Evolutionary conservation across 257 asterid species (phyloP), one percentile per base, ranked within the genome.

Genomic region (Lithospermum erythrorhizon): DNA sequence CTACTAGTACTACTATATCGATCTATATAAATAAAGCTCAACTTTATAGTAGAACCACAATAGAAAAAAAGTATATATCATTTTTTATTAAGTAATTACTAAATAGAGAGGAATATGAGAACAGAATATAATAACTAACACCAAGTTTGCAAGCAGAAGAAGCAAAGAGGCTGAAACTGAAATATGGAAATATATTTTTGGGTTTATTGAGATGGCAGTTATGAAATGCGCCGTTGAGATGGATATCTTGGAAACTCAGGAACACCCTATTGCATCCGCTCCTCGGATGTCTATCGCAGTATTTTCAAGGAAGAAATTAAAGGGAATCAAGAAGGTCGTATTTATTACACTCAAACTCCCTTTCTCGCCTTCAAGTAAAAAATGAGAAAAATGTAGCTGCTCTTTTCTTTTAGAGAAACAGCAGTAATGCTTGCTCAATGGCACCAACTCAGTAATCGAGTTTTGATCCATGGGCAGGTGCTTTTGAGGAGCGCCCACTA

Each of bases 211-310:
- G n/a, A n/a, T n/a, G n/a, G n/a, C n/a, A n/a, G n/a, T n/a, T n/a
- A 70, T 88, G 14, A 85, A 79, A 54, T 88, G 95, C 53, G 93
- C 88, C 67, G 75, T 83, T 59, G 87, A 88, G 58, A 86, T 88
- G 37, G 75, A 88, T 2, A 63, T 77, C 18, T 6, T 88, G 15
- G 87, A 80, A 61, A 52, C 52, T 66, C 78, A 81, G 11, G 70
- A 76, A 32, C 78, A 76, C 19, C 37, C 78, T 59, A 67, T 77
- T n/a, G n/a, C n/a, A n/a, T 19, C 13, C 74, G 0, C 61, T 83
- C 10, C 73, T 86, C 0, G 64, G 64, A n/a, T 89, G 94, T 61
- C 73, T 73, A 75, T 63, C 84, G 75, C 1, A 68, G 76, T 1
- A 70, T 86, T 60, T 86, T 86, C 59, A 74, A 72, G 56, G 72